Evolutionary conservation across 768 basidiomycete species (phyloP).

Genomic region (Termitomyces bulborhizus): DNA sequence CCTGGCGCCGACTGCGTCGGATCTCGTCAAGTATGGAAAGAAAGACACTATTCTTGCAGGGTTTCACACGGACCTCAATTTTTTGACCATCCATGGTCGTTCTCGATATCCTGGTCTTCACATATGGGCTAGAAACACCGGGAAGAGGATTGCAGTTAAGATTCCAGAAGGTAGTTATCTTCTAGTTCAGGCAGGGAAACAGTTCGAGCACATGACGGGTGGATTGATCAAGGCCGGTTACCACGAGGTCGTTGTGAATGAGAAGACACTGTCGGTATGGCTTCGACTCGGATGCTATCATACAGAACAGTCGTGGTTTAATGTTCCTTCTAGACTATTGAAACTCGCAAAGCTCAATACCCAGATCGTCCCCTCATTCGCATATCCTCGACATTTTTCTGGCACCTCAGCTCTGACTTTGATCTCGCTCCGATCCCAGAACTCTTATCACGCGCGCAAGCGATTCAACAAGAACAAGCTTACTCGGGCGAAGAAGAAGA

Average conservation of each 20-base stretch:
- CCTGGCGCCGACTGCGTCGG: conserved; percentile 91
- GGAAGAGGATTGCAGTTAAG: conserved; percentile 81
- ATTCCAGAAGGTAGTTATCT: conserved; percentile 80
- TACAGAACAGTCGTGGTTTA: neutral
- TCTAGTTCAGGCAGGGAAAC: conserved; percentile 93
- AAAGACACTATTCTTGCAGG: conserved; percentile 87
- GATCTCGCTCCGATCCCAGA: conserved; percentile 62
- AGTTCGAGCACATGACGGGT: conserved; percentile 82
- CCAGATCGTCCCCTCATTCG: conserved; percentile 85
- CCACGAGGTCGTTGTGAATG: conserved; percentile 92
- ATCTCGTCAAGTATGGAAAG: conserved; percentile 71
- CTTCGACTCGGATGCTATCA: neutral
- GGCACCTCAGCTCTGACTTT: conserved; percentile 85
- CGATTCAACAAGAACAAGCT: conserved; percentile 32
- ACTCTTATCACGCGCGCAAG: conserved; percentile 42
- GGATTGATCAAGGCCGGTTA: conserved; percentile 89
- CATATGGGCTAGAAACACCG: conserved; percentile 93
- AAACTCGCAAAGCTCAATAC: conserved; percentile 45
- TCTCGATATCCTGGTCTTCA: conserved; percentile 84
- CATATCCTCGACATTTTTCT: conserved; percentile 97
- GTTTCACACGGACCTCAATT: conserved; percentile 93
- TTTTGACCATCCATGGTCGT: conserved; percentile 86
- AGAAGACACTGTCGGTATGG: conserved; percentile 64
- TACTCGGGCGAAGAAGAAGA: conserved; percentile 36
- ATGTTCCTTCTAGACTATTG: conserved; percentile 39